Percentiles rank a stretch among this genome's conserved stretches.
Evolutionary conservation across 257 asterid genomes (phyloP).

Genomic region (Verbena officinalis): DNA sequence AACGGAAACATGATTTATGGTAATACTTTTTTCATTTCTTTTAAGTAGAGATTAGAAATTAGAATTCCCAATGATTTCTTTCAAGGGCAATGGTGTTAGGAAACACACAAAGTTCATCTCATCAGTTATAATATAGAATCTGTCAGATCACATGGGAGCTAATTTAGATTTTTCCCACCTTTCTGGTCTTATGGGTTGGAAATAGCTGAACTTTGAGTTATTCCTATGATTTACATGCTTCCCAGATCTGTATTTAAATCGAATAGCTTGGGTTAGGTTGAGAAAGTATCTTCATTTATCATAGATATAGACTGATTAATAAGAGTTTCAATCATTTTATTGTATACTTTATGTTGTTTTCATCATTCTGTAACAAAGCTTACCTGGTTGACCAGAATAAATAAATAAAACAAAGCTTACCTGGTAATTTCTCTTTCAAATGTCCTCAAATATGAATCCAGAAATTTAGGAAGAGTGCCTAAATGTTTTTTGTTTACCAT

Average conservation of each 20-base stretch:
- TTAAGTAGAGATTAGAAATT: not conserved
- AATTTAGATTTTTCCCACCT: not conserved
- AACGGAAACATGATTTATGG: not conserved
- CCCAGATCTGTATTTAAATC: not conserved
- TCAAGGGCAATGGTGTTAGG: not conserved
- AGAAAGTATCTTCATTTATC: not conserved
- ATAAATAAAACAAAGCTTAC: slow-evolving; percentile 1
- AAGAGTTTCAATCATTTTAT: not conserved
- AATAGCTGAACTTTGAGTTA: not conserved
- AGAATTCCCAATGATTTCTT: not conserved
- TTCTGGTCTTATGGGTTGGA: not conserved
- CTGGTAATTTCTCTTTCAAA: slow-evolving; percentile 21
- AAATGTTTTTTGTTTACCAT: not conserved
- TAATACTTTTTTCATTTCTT: not conserved
- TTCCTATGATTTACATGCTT: not conserved
- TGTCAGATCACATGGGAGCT: not conserved
- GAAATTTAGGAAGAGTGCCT: slow-evolving; percentile 4
- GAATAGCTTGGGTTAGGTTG: not conserved
- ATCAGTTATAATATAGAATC: not conserved
- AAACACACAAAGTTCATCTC: not conserved
- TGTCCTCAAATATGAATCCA: slow-evolving; percentile 10
- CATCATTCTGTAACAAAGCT: slow-evolving; percentile 3
- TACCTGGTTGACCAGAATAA: too few species aligned
- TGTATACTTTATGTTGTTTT: not conserved
- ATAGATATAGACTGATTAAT: not conserved